Evolutionary conservation across 2,329 filamentous ascomycete species (phyloP), one percentile per base, ranked within the genome.

Genomic region (Tolypocladium tundrense): DNA sequence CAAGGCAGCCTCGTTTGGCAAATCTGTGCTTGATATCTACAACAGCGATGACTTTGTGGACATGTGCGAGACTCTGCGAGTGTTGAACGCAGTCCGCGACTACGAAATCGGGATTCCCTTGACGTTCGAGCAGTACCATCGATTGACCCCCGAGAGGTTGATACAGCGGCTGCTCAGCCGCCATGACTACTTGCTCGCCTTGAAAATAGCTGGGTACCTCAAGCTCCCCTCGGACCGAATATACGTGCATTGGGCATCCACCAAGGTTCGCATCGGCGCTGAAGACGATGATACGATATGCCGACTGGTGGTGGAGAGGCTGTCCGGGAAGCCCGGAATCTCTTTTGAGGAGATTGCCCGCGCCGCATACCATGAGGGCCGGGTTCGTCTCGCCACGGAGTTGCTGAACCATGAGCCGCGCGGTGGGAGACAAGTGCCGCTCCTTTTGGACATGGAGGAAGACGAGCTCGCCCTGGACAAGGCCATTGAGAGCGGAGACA

Each of bases 11-110:
- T 97, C 93, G 0, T 97, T 97, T 70, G 94, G 94, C 60, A 99
- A 99, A 72, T 97, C 94, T 0, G 94, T 97, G 0, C 81, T 99
- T 4, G 94, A 97, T 66, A 86, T 97, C 14, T 99, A 97, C 74
- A 97, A 94, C 72, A 97, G 92, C 68, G 94, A 99, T 68, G 93
- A 99, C 63, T 99, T 97, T 73, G 94, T 99, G 57, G 93, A 97
- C 62, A 97, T 97, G 87, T 96, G 91, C 65, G 93, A 99, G 72
- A 94, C 88, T 1, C 76, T 99, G 19, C 87, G 94, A 19, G 92
- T 99, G 0, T 79, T 99, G 53, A 97, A 97, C 66, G 93, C 93
- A 8, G 88, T 93, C 14, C 86, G 94, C 55, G 95, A 89, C 71
- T 97, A 94, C 69, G 89, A 95, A 66, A 83, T 97, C 56, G 94